Conservation (phyloP, 192 early-diverging fungal genomes). For the Obelidium mucronatum region DNA sequence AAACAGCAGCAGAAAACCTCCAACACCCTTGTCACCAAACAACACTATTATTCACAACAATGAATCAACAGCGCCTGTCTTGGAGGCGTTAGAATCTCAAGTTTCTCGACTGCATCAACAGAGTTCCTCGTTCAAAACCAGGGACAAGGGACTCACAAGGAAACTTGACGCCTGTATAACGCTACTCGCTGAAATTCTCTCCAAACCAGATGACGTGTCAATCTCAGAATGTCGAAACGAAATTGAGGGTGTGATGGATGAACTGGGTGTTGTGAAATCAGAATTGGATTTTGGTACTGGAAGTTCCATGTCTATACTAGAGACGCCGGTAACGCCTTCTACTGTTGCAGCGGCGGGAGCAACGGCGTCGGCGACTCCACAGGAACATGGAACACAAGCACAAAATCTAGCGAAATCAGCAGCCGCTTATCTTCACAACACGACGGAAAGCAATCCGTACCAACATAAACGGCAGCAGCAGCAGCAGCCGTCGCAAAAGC, state of each 20-base stretch:
- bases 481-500: neutral
- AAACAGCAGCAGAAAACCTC: neutral
- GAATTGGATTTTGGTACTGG: neutral
- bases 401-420: neutral
- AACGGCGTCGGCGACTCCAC: too few relatives aligned
- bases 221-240: neutral
- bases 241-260: slow-evolving; percentile 19
- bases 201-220: neutral
- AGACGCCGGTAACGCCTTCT: neutral
- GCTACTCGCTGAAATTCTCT: neutral
- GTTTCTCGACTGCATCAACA: neutral
- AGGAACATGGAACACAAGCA: neutral
- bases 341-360: too few relatives aligned
- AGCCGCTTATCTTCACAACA: neutral
- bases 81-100: neutral
- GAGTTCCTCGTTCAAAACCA: neutral
- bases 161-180: slow-evolving; percentile 10
- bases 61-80: neutral
- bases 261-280: slow-evolving; percentile 12
- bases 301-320: neutral
- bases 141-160: slow-evolving; percentile 7
- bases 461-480: neutral
- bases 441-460: neutral
- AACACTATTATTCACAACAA: too few relatives aligned
- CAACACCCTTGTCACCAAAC: neutral